Conservation (phyloP, 371 early-diverging fungal species). For the Saksenaea oblongispora region DNA sequence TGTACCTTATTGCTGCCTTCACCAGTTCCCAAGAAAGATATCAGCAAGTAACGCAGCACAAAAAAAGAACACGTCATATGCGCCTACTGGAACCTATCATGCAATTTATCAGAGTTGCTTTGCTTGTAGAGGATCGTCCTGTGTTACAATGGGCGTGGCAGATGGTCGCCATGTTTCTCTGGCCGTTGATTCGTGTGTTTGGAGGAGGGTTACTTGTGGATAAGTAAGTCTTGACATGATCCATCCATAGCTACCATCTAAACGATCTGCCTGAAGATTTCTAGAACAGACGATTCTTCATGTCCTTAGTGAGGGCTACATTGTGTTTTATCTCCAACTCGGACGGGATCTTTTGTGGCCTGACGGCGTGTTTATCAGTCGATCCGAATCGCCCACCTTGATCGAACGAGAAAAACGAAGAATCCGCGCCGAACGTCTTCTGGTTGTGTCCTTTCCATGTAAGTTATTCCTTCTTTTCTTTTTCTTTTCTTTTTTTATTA, state of each 20-base stretch:
- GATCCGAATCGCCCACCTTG: conserved; percentile 34
- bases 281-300: conserved; percentile 58
- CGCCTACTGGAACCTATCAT: conserved; percentile 40
- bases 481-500: background rate
- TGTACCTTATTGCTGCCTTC: conserved; percentile 31
- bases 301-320: conserved; percentile 56
- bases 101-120: conserved; percentile 34
- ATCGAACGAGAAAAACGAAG: conserved; percentile 37
- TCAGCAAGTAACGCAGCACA: conserved; percentile 39
- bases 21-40: conserved; percentile 50
- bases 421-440: conserved; percentile 40
- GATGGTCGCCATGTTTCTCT: conserved; percentile 49
- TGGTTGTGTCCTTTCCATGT: conserved; percentile 44
- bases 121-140: conserved; percentile 36
- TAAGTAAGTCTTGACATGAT: too few species aligned
- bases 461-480: background rate
- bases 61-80: conserved; percentile 37
- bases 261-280: conserved; percentile 36
- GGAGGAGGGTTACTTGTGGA: conserved; percentile 49
- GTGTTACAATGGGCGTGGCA: conserved; percentile 47
- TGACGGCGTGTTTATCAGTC: conserved; percentile 45
- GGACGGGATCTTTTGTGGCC: conserved; percentile 63
- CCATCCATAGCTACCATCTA: too few species aligned
- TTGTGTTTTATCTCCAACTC: conserved; percentile 56
- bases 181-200: conserved; percentile 47